Evolutionary conservation across 2,329 filamentous ascomycete genomes (phyloP).

Genomic region (Coniochaeta pulveracea): DNA sequence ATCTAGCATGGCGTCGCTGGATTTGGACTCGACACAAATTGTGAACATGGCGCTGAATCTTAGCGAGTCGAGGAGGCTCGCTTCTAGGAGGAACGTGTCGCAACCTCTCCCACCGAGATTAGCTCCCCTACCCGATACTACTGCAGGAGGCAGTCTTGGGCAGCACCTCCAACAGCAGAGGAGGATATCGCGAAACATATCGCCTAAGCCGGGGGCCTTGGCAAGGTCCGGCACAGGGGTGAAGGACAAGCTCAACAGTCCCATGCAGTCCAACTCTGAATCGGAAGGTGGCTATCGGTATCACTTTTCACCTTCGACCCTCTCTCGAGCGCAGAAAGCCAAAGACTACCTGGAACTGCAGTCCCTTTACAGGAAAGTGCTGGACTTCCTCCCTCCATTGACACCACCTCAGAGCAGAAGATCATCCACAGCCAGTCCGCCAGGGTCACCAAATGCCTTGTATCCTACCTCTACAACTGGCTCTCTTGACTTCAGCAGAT

Average conservation of each 20-base stretch:
- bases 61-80: conserved; percentile 66
- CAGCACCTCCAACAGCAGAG: conserved; percentile 65
- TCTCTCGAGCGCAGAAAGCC: conserved; percentile 74
- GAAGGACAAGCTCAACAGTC: conserved; percentile 26
- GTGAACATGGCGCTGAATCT: conserved; percentile 85
- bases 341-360: conserved; percentile 78
- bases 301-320: conserved; percentile 67
- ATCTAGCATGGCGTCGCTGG: conserved; percentile 26
- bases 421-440: conserved; percentile 27
- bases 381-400: conserved; percentile 70
- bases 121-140: conserved; percentile 39
- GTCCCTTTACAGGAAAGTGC: conserved; percentile 68
- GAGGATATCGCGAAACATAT: conserved; percentile 47
- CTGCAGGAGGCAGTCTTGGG: conserved; percentile 46
- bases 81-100: conserved; percentile 42
- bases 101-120: conserved; percentile 38
- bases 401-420: conserved; percentile 29
- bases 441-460: conserved; percentile 24
- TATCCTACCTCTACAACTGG: conserved; percentile 16
- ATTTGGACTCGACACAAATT: conserved; percentile 77
- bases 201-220: conserved; percentile 40
- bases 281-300: conserved; percentile 41
- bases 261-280: conserved; percentile 37
- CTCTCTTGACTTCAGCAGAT: conserved; percentile 5
- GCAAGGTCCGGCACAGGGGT: conserved; percentile 28